Conservation (phyloP, 75 land plant species). For the Selaginella tamariscina region DNA sequence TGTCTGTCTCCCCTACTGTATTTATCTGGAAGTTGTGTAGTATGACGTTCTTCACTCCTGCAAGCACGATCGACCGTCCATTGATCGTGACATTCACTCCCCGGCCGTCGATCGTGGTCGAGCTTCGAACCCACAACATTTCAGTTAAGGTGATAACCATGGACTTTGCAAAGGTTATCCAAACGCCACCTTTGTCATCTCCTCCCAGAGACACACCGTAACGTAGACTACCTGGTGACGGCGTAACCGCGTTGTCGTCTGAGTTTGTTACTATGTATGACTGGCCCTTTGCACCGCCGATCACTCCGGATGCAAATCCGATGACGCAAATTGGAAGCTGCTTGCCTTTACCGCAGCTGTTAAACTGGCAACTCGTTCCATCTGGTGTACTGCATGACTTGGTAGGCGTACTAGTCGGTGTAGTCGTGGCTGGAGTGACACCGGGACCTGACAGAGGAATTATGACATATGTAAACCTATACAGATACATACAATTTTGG, state of each 20-base stretch:
- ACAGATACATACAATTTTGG: not conserved
- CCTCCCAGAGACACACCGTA: not conserved
- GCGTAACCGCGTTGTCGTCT: not conserved
- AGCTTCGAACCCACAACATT: conserved; percentile 10
- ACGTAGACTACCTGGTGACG: not conserved
- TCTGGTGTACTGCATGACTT: not conserved
- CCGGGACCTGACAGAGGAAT: not conserved
- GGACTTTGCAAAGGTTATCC: not conserved
- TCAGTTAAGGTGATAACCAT: conserved; percentile 4
- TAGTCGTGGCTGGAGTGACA: too few species aligned
- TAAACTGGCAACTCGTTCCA: conserved; percentile 7
- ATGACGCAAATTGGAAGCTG: not conserved
- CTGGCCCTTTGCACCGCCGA: not conserved
- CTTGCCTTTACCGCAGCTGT: conserved; percentile 3
- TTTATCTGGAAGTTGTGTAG: not conserved
- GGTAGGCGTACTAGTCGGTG: not conserved
- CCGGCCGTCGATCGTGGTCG: conserved; percentile 4
- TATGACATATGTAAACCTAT: not conserved
- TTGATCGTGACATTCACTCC: conserved; percentile 5
- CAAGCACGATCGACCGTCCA: not conserved
- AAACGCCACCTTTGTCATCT: conserved; percentile 9
- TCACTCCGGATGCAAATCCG: not conserved
- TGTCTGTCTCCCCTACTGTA: conserved; percentile 3
- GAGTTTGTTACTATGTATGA: conserved; percentile 1
- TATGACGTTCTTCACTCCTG: conserved; percentile 8